phyloP scores from a whole-genome alignment of 148 eudicot genomes.

The Pharnaceum exiguum region DNA sequence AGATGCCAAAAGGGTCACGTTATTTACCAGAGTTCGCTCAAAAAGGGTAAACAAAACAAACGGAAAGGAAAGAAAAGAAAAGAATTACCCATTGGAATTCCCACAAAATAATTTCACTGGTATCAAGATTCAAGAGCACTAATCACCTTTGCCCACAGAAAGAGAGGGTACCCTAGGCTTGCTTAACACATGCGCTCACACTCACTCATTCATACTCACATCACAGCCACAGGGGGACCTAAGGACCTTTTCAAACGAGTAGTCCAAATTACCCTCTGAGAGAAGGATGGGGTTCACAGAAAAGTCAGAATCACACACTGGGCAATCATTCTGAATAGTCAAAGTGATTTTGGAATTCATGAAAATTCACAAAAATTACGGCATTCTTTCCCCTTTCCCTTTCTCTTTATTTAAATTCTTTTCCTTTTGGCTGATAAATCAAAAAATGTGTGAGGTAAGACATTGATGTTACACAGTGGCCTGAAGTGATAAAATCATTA shows the following conservation, averaged over 20 bases:
- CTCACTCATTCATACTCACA: no score
- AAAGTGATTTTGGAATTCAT: conserved; percentile 13
- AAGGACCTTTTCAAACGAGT: no score
- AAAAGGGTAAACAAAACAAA: no score
- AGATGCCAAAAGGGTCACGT: conserved; percentile 3
- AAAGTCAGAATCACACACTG: conserved; percentile 19
- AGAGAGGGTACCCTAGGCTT: conserved; percentile 19
- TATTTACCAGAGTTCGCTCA: conserved; percentile 9
- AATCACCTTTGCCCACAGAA: conserved; percentile 21
- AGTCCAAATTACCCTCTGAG: conserved; percentile 21
- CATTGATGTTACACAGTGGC: conserved; percentile 14
- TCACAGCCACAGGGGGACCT: no score
- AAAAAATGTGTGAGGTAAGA: conserved; percentile 4
- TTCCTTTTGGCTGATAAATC: conserved; percentile 15
- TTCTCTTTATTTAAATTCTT: background rate
- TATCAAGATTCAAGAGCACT: conserved; percentile 19
- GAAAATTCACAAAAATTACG: conserved; percentile 6
- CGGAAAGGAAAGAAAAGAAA: no score
- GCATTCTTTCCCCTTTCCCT: background rate
- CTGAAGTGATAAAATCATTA: conserved; percentile 7
- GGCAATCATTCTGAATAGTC: conserved; percentile 18
- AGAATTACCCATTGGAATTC: background rate
- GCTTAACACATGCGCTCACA: conserved; percentile 14
- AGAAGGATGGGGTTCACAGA: conserved; percentile 1
- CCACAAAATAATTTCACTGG: background rate